phyloP scores from a whole-genome alignment of 805 yeast genomes.

The Hanseniaspora vineae region DNA sequence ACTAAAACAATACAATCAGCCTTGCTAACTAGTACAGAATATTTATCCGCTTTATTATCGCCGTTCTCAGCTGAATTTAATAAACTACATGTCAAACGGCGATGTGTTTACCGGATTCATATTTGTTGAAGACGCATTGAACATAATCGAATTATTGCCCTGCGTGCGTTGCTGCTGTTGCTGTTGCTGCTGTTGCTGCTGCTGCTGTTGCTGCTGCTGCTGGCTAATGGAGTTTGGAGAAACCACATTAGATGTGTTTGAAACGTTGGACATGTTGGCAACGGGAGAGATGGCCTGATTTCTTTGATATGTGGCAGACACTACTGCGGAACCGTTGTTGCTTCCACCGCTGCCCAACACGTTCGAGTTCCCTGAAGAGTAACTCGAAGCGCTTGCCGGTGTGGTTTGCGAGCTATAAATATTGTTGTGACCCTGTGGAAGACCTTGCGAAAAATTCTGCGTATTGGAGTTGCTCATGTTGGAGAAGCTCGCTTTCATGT shows the following conservation, averaged over 20 bases:
- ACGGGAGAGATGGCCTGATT: not conserved
- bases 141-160: not conserved
- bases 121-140: not conserved
- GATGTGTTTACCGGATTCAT: not conserved
- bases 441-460: too few relatives aligned
- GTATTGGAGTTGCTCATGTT: not conserved
- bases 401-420: constrained; percentile 1
- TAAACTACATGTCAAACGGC: not conserved
- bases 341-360: not conserved
- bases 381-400: not conserved
- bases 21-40: too few relatives aligned
- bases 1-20: too few relatives aligned
- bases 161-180: too few relatives aligned
- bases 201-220: constrained; percentile 1
- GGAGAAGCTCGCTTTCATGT: not conserved
- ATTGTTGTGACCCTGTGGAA: constrained; percentile 4
- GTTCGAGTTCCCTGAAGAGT: not conserved
- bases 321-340: not conserved
- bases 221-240: not conserved
- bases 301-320: not conserved
- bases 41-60: too few relatives aligned
- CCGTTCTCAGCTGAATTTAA: too few relatives aligned
- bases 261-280: not conserved
- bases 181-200: not conserved
- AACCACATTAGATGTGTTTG: too few relatives aligned